phyloP scores from a whole-genome alignment of 2,329 filamentous ascomycete species.

The Xylaria hypoxylon region DNA sequence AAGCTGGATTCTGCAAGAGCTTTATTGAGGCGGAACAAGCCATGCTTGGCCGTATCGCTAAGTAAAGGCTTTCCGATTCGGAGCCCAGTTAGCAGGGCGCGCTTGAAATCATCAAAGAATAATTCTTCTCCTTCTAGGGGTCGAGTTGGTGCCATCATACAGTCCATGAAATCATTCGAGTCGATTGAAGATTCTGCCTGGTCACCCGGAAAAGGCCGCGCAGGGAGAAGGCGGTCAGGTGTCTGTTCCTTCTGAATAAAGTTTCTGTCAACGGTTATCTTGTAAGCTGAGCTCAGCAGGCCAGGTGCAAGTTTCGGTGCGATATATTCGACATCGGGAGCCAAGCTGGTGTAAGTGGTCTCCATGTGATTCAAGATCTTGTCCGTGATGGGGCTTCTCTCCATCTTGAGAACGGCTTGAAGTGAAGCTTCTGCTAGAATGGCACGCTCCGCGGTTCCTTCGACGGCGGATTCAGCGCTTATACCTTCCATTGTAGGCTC shows the following conservation, averaged over 20 bases:
- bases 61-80: conserved; percentile 9
- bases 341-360: conserved; percentile 4
- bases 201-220: background rate
- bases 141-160: conserved; percentile 15
- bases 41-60: background rate
- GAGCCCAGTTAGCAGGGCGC: background rate
- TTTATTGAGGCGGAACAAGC: background rate
- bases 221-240: background rate
- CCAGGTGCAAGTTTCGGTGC: conserved; percentile 17
- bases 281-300: conserved; percentile 6
- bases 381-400: background rate
- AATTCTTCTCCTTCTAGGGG: conserved; percentile 14
- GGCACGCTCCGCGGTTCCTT: conserved; percentile 14
- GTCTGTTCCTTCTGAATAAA: conserved; percentile 1
- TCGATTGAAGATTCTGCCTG: conserved; percentile 7
- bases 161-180: conserved; percentile 9
- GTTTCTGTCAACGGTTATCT: conserved; percentile 1
- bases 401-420: conserved; percentile 23
- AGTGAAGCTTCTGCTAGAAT: conserved; percentile 18
- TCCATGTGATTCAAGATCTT: conserved; percentile 10
- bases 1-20: conserved; percentile 15
- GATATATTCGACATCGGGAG: conserved; percentile 19
- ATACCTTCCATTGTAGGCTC: conserved; percentile 13
- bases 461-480: background rate
- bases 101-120: conserved; percentile 8